Conservation (phyloP, 495 filamentous ascomycete species). For the Xylaria sp. region DNA sequence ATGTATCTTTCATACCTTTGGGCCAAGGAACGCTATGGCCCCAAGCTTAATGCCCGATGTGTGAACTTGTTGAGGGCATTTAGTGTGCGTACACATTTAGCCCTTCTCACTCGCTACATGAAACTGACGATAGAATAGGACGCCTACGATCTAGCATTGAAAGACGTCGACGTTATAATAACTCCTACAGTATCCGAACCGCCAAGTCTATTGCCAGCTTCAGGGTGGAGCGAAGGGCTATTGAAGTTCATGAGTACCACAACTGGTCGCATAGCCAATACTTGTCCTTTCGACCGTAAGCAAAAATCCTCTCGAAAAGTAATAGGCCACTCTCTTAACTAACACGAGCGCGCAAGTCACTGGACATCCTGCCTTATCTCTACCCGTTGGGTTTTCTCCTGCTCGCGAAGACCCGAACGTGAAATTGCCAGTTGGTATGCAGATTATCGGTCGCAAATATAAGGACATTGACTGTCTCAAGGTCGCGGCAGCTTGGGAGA, state of each 20-base stretch:
- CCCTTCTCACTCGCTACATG: not conserved
- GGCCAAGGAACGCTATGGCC: slow-evolving; percentile 40
- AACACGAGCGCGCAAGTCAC: slow-evolving; percentile 41
- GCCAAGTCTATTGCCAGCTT: slow-evolving; percentile 34
- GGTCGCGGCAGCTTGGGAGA: slow-evolving; percentile 61
- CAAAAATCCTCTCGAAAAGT: not conserved
- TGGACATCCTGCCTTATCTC: slow-evolving; percentile 63
- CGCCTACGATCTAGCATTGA: slow-evolving; percentile 50
- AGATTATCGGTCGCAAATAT: slow-evolving; percentile 62
- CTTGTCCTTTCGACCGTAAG: slow-evolving; percentile 58
- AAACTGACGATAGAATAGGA: not conserved
- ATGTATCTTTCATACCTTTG: slow-evolving; percentile 44
- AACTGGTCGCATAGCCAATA: slow-evolving; percentile 60
- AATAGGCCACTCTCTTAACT: not conserved
- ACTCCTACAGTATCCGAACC: slow-evolving; percentile 53
- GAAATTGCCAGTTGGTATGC: slow-evolving; percentile 64
- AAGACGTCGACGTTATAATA: slow-evolving; percentile 53
- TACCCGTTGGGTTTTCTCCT: slow-evolving; percentile 60
- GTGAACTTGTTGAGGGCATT: slow-evolving; percentile 41
- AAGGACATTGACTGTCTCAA: slow-evolving; percentile 56
- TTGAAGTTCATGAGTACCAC: slow-evolving; percentile 50
- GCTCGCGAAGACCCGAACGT: slow-evolving; percentile 51
- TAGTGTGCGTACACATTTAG: slow-evolving; percentile 21
- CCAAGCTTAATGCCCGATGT: slow-evolving; percentile 39
- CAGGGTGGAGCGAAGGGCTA: slow-evolving; percentile 38